Conservation (phyloP, 495 filamentous ascomycete genomes). For the Podospora australis region DNA sequence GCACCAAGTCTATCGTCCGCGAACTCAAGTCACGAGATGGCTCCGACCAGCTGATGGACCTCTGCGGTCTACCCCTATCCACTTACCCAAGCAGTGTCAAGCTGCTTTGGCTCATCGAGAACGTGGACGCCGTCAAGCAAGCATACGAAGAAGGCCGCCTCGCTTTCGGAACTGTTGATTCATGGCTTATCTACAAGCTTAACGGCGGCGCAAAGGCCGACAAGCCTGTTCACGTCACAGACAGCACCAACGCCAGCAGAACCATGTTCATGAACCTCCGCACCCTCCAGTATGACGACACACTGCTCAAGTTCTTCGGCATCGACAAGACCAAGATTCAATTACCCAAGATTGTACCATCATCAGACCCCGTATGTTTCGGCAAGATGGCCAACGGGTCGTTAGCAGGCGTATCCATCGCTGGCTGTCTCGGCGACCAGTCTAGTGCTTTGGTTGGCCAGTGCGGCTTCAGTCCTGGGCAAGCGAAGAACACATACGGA, state of each 20-base stretch:
- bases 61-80: conserved; percentile 85
- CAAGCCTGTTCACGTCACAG: conserved; percentile 67
- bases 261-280: conserved; percentile 97
- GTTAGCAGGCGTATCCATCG: conserved; percentile 70
- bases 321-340: conserved; percentile 68
- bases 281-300: conserved; percentile 79
- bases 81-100: conserved; percentile 93
- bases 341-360: conserved; percentile 81
- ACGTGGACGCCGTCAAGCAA: conserved; percentile 62
- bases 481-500: conserved; percentile 94
- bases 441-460: conserved; percentile 90
- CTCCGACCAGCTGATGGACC: conserved; percentile 61
- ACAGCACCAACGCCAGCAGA: conserved; percentile 85
- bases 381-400: conserved; percentile 60
- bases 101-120: conserved; percentile 75
- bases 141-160: conserved; percentile 77
- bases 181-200: conserved; percentile 85
- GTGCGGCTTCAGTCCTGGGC: conserved; percentile 78
- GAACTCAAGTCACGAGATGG: conserved; percentile 62
- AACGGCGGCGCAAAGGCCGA: conserved; percentile 65
- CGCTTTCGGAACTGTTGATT: conserved; percentile 89
- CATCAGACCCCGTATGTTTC: conserved; percentile 70
- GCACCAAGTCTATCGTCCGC: conserved; percentile 73
- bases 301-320: conserved; percentile 74
- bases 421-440: conserved; percentile 87